Evolutionary conservation across 805 yeast genomes (phyloP).

Genomic region (Lipomyces yamadae): DNA sequence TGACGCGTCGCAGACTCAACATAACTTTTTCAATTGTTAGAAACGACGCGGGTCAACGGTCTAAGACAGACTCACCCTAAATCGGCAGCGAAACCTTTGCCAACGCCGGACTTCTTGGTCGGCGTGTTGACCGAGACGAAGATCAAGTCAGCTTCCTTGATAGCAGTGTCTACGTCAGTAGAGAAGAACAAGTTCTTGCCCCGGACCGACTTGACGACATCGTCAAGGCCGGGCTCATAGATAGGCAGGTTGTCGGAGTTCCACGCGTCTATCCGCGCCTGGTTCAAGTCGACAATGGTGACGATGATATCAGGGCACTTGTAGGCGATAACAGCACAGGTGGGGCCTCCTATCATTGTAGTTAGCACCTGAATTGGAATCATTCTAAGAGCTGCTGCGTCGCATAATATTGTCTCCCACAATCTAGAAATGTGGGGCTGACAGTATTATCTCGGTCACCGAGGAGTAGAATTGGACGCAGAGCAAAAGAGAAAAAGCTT

Average conservation of each 20-base stretch:
- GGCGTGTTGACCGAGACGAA: constrained; percentile 45
- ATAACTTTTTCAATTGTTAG: constrained; percentile 21
- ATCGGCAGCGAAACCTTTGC: constrained; percentile 44
- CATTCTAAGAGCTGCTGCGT: too few relatives aligned
- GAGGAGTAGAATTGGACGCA: background rate
- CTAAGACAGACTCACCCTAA: constrained; percentile 25
- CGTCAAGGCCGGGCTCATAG: constrained; percentile 44
- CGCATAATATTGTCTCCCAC: too few relatives aligned
- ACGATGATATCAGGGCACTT: constrained; percentile 41
- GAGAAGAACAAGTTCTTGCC: constrained; percentile 43
- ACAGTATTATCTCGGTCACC: too few relatives aligned
- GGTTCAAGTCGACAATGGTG: constrained; percentile 43
- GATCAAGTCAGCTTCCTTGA: constrained; percentile 43
- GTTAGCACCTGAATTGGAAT: too few relatives aligned
- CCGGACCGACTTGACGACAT: constrained; percentile 41
- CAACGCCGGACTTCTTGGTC: constrained; percentile 43
- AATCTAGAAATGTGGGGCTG: too few relatives aligned
- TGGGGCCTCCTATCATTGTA: constrained; percentile 41
- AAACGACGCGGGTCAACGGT: background rate
- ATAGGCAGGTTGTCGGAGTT: constrained; percentile 43
- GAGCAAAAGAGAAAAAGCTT: background rate
- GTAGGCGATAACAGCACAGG: constrained; percentile 43
- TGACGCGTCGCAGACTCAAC: constrained; percentile 44
- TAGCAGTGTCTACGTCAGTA: constrained; percentile 42
- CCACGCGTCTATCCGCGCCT: constrained; percentile 44